phyloP scores from a whole-genome alignment of 2,329 filamentous ascomycete species.

The Dothideomycetes sp. region DNA sequence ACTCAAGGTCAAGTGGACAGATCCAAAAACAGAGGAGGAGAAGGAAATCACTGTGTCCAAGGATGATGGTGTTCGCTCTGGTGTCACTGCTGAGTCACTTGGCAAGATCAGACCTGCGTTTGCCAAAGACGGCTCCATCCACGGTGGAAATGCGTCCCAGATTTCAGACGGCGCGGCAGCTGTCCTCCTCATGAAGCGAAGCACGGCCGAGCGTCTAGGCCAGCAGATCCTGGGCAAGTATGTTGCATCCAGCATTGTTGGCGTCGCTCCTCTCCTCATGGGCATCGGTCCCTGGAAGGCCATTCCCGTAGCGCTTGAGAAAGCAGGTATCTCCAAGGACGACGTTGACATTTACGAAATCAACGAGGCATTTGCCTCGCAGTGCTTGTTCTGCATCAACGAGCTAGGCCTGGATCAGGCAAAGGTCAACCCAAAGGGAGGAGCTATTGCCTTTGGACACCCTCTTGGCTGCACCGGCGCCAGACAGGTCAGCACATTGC shows the following conservation, averaged over 20 bases:
- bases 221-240: constrained; percentile 90
- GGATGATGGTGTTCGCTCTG: constrained; percentile 78
- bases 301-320: constrained; percentile 82
- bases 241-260: constrained; percentile 73
- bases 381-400: constrained; percentile 88
- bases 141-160: constrained; percentile 92
- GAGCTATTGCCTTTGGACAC: constrained; percentile 88
- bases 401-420: constrained; percentile 70
- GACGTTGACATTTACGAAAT: constrained; percentile 98
- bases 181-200: constrained; percentile 90
- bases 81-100: constrained; percentile 81
- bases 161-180: constrained; percentile 93
- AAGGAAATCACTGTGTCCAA: constrained; percentile 71
- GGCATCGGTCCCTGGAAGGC: constrained; percentile 91
- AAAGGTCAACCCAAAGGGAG: constrained; percentile 96
- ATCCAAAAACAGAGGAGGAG: constrained; percentile 81
- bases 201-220: constrained; percentile 75
- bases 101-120: constrained; percentile 85
- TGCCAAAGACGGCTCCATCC: constrained; percentile 82
- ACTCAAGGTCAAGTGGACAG: constrained; percentile 73
- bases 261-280: constrained; percentile 90
- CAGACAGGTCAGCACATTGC: constrained; percentile 80
- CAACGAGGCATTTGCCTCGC: constrained; percentile 95
- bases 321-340: constrained; percentile 74
- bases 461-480: constrained; percentile 91